A percentile compares a stretch with the other conserved stretches of the same genome.
phyloP scores from a whole-genome alignment of 75 land plant genomes.

The Pseudotsuga menziesii region DNA sequence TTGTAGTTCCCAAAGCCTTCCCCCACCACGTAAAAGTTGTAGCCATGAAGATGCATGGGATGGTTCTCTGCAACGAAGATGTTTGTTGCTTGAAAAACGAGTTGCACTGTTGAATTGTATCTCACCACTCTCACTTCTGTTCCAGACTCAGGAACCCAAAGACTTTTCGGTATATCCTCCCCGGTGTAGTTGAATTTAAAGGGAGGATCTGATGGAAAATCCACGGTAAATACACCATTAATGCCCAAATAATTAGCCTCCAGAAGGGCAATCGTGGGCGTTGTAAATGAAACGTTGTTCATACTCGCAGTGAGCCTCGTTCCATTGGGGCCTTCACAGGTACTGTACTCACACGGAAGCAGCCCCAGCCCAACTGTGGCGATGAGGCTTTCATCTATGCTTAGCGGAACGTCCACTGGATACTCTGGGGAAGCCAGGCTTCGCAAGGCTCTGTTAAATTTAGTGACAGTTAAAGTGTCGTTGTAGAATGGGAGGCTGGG shows the following conservation, averaged over 20 bases:
- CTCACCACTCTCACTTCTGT: conserved; percentile 10
- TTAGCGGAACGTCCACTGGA: conserved; percentile 15
- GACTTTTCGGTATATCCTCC: neutral
- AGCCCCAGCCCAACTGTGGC: conserved; percentile 18
- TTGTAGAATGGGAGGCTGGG: conserved; percentile 27
- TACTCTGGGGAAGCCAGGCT: conserved; percentile 27
- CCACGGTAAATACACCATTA: neutral
- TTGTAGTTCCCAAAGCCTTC: neutral
- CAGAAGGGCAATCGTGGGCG: neutral
- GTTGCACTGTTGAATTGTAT: conserved; percentile 14
- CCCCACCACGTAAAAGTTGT: neutral
- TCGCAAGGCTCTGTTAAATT: conserved; percentile 6
- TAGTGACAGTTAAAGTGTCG: conserved; percentile 16
- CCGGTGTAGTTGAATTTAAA: conserved; percentile 19
- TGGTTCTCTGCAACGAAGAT: too few species aligned
- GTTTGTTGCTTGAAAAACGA: conserved; percentile 8
- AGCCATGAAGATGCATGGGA: too few species aligned
- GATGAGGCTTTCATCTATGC: conserved; percentile 9
- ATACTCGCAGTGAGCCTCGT: conserved; percentile 21
- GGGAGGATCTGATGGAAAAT: conserved; percentile 12
- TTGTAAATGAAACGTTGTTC: conserved; percentile 23
- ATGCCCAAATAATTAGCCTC: too few species aligned
- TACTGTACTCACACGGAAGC: neutral
- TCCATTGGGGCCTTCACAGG: conserved; percentile 18
- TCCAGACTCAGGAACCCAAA: neutral